Base-by-base conservation (phyloP, 2,329 filamentous ascomycete genomes). In the Westerdykella sp. region DNA sequence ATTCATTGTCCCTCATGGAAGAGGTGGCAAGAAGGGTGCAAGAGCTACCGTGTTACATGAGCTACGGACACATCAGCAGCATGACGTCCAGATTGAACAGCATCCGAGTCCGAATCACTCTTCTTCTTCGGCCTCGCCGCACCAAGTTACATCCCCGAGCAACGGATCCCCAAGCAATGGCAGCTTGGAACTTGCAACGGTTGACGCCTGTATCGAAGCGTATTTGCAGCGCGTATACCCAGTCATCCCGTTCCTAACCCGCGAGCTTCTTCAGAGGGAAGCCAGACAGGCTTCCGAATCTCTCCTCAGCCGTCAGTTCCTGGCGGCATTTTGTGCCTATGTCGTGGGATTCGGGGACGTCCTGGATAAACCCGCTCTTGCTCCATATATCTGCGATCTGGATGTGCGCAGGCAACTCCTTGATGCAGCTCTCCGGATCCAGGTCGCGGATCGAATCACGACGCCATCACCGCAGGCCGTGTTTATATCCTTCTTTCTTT, bases 401-500 rank as follows among this genome's bases (percentile, higher is more conserved):
- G 42, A 43, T 10, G 28, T 48, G 6, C 39, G 56, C 13, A 43
- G 43, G 21, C 45, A 44, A 12, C 49, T 63, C 22, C 46, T 67
- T 5, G 45, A 58, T 6, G 53, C 63, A 30, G 61, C 61, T 5
- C 47, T 63, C 5, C 41, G 32, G 6, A 41, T 53, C 12, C 48
- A 56, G 46, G 34, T 54, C 42, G 35, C 50, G 36, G 31, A 49
- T 37, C 40, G 40, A 42, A 51, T 54, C 37, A 53, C 51, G 11
- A 51, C 43, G n/a, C 55, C 59, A 6, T 52, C 47, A 5, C 52
- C 51, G 1, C 47, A 50, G 12, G 59, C 53, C 6, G 58, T 87
- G 11, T 79, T 82, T 45, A 87, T 84, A n/a, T 88, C 83, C 42
- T 88, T 86, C 65, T 89, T 91, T 62, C 63, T 91, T 21, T 89